Evolutionary conservation across 129 eudicot species (phyloP).

Genomic region (Scalesia atractyloides): DNA sequence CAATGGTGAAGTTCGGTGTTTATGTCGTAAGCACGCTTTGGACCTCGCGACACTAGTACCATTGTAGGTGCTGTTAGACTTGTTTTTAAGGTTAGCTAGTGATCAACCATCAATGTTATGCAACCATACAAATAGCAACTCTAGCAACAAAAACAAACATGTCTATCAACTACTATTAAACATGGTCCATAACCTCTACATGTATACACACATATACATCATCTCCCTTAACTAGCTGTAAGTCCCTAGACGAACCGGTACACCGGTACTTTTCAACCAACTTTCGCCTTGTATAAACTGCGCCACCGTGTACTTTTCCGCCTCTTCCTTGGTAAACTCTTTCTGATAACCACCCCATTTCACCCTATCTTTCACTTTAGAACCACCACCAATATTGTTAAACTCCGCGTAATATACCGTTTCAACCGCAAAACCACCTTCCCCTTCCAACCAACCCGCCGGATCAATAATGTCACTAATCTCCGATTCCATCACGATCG

Average conservation of each 20-base stretch:
- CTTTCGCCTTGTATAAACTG: conserved; percentile 63
- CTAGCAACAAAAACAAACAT: conserved; percentile 17
- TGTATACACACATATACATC: neutral
- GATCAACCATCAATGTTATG: neutral
- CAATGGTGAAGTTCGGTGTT: too few relatives aligned
- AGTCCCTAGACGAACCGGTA: conserved; percentile 48
- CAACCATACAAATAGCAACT: conserved; percentile 17
- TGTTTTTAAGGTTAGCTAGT: neutral
- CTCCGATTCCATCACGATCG: conserved; percentile 65
- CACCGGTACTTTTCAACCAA: conserved; percentile 46
- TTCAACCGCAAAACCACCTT: conserved; percentile 47
- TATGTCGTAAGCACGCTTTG: too few relatives aligned
- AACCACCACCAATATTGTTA: conserved; percentile 56
- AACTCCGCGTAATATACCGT: conserved; percentile 65
- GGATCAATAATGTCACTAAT: conserved; percentile 55
- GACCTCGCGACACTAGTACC: too few relatives aligned
- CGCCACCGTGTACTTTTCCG: conserved; percentile 46
- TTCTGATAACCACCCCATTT: conserved; percentile 61
- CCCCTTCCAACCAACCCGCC: conserved; percentile 62
- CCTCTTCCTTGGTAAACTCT: conserved; percentile 49
- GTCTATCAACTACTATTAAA: conserved; percentile 15
- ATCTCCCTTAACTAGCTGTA: conserved; percentile 29
- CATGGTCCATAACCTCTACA: conserved; percentile 9
- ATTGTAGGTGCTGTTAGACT: too few relatives aligned
- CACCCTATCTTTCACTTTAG: conserved; percentile 48